phyloP scores from a whole-genome alignment of 352 stramenopile genomes.

The Elongisporangium anandrum region DNA sequence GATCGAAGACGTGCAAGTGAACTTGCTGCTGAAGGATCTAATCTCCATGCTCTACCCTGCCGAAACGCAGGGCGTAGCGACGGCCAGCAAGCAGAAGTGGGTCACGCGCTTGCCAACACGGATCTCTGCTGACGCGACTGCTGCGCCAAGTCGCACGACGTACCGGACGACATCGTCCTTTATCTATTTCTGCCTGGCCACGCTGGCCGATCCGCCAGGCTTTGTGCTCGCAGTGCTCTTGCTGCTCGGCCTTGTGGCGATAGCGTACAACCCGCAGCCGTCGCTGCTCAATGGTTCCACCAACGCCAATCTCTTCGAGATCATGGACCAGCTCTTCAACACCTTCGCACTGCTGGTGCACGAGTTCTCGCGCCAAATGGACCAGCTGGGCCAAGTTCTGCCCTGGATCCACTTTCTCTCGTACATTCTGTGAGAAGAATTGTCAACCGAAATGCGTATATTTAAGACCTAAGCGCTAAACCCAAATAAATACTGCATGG shows the following conservation, averaged over 20 bases:
- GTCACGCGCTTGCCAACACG: constrained; percentile 16
- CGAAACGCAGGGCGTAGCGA: constrained; percentile 30
- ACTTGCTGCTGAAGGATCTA: constrained; percentile 58
- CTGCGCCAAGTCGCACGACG: constrained; percentile 29
- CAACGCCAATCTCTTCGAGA: constrained; percentile 20
- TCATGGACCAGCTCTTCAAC: constrained; percentile 59
- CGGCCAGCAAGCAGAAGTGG: constrained; percentile 39
- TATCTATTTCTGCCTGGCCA: constrained; percentile 64
- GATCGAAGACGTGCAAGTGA: constrained; percentile 47
- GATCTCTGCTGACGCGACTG: constrained; percentile 1
- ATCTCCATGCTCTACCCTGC: constrained; percentile 53
- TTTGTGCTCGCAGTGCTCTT: constrained; percentile 73
- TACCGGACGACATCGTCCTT: constrained; percentile 66
- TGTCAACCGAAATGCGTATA: constrained; percentile 1
- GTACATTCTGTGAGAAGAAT: constrained; percentile 33
- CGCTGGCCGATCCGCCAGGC: constrained; percentile 60
- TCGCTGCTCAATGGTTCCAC: constrained; percentile 2
- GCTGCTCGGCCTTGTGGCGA: constrained; percentile 53
- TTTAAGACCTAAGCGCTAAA: background rate
- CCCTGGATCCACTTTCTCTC: constrained; percentile 57
- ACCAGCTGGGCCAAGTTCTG: constrained; percentile 49
- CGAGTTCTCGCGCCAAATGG: constrained; percentile 53
- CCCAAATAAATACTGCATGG: background rate
- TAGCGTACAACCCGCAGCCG: constrained; percentile 52
- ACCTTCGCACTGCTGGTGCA: constrained; percentile 56